Evolutionary conservation across 139 green algal species (phyloP).

Genomic region (Chlorella sp.): DNA sequence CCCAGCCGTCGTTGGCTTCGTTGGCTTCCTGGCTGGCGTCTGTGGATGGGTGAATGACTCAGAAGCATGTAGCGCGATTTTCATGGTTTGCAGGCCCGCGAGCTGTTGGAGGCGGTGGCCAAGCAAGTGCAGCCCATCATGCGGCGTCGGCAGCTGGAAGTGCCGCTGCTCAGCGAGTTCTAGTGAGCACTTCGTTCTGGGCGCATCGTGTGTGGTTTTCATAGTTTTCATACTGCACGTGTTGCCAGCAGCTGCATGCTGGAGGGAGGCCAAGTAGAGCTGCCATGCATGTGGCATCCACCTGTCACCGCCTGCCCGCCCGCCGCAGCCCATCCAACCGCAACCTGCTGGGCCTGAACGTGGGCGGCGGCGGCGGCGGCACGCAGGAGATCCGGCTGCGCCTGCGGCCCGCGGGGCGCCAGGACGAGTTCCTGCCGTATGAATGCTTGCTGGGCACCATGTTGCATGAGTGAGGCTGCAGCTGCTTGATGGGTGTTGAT

Average conservation of each 20-base stretch:
- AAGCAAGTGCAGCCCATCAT: constrained; percentile 92
- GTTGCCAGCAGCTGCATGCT: no score
- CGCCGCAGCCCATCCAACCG: constrained; percentile 51
- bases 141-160: constrained; percentile 62
- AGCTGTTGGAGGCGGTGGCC: constrained; percentile 64
- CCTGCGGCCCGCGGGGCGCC: constrained; percentile 36
- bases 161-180: constrained; percentile 84
- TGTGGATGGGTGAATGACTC: no score
- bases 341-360: constrained; percentile 67
- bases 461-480: constrained; percentile 78
- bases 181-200: constrained; percentile 19
- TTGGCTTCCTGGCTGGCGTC: no score
- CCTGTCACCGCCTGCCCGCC: no score
- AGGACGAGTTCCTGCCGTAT: constrained; percentile 71
- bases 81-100: constrained; percentile 48
- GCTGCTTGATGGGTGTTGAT: no score
- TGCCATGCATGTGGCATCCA: no score
- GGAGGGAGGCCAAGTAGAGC: no score
- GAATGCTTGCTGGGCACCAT: constrained; percentile 88
- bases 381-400: constrained; percentile 68
- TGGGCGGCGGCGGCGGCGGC: constrained; percentile 58
- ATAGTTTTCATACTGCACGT: no score
- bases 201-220: no score
- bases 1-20: no score
- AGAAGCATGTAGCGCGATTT: no score